Evolutionary conservation across 2,329 filamentous ascomycete species (phyloP), one percentile per base, ranked within the genome.

Genomic region (Seiridium unicorne): DNA sequence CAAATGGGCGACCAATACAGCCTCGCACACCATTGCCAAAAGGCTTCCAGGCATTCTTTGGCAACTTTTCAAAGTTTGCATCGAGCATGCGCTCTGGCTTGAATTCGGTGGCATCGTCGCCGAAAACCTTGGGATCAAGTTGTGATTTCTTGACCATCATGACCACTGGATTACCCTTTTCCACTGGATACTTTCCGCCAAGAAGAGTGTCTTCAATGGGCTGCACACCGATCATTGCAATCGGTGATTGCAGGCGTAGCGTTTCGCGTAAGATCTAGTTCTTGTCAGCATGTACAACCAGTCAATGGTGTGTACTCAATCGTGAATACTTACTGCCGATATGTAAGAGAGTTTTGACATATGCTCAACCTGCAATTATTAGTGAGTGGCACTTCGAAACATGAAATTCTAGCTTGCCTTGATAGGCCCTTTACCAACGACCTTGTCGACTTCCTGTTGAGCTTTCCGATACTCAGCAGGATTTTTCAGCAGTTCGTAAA

Each of bases 1-100:
- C 89, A 69, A 93, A 93, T 0, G 85, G 81, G 1, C 89, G 78
- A 3, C 90, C 90, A 62, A 93, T 92, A 65, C 90, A 93, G 1
- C 79, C 87, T 57, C 90, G 78, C 63, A 83, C 79, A 1, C 90
- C 90, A 60, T 90, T 89, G 1, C 90, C 91, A 65, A 93, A 93
- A 3, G 90, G 89, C 74, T 90, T 90, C 87, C 85, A 89, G 38
- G 81, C 81, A 58, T 84, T 85, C 11, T 81, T 80, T 36, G 85
- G 88, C 5, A 90, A 79, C 34, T 84, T 83, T 61, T 85, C 83
- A 66, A 92, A 92, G 32, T 83, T 80, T 11, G 87, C 88, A 44
- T 90, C 87, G 0, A 88, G 73, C 88, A 92, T 91, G 8, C 89
- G 80, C 69, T 92, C 90, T 0, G 90, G 90, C 58, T 79, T 81